A percentile compares a stretch with the other conserved stretches of the same genome.
Evolutionary conservation across 139 green algal species (phyloP).

Genomic region (Pleodorina starrii): DNA sequence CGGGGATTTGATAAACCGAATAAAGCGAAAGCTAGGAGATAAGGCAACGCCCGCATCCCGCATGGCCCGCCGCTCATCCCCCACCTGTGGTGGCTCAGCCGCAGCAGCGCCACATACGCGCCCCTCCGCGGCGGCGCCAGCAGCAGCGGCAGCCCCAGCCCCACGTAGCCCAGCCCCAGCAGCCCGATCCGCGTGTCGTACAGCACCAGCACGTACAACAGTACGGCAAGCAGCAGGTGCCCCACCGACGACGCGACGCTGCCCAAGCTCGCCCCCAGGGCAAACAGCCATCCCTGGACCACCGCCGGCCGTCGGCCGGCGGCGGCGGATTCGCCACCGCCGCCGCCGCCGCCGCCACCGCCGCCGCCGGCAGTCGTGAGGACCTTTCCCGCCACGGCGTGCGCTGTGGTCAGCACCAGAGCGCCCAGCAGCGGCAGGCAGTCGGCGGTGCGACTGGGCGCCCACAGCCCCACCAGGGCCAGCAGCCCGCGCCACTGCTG

Average conservation of each 20-base stretch:
- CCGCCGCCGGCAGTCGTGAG: neutral
- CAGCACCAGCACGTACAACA: conserved; percentile 21
- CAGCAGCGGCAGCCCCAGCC: conserved; percentile 41
- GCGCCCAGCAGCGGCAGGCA: conserved; percentile 51
- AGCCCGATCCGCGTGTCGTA: conserved; percentile 9
- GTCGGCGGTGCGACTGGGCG: neutral
- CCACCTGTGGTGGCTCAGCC: conserved; percentile 41
- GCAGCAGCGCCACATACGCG: conserved; percentile 1
- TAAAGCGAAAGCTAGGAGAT: too few species aligned
- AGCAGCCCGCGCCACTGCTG: conserved; percentile 7
- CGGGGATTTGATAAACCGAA: too few species aligned
- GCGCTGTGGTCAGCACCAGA: conserved; percentile 39
- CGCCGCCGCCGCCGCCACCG: neutral
- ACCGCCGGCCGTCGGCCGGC: neutral
- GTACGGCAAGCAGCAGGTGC: neutral
- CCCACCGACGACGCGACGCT: neutral
- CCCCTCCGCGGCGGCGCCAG: conserved; percentile 36
- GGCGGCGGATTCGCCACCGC: neutral
- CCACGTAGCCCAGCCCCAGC: conserved; percentile 32
- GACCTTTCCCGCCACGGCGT: conserved; percentile 24
- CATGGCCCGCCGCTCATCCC: too few species aligned
- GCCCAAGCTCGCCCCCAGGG: neutral
- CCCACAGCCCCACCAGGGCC: conserved; percentile 44
- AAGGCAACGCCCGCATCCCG: too few species aligned
- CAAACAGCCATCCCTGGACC: conserved; percentile 12